Evolutionary conservation across 495 filamentous ascomycete genomes (phyloP).

Genomic region (Penicillium canescens): DNA sequence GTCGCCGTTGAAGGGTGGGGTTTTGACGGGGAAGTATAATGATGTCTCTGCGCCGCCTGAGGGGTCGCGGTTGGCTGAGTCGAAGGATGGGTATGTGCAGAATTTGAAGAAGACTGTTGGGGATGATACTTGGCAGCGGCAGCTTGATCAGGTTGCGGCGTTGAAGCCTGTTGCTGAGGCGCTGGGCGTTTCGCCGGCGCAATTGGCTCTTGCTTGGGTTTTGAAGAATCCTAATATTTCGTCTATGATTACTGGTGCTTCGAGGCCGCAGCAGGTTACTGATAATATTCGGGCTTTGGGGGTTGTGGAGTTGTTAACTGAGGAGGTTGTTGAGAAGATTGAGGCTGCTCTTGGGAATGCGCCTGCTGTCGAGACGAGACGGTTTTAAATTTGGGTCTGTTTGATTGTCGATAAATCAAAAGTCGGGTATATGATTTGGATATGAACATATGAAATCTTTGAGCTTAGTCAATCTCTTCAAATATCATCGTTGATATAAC

Average conservation of each 20-base stretch:
- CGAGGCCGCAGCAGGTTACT: constrained; percentile 67
- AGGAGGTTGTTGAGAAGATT: constrained; percentile 68
- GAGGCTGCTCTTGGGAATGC: constrained; percentile 66
- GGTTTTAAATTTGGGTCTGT: constrained; percentile 12
- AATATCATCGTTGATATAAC: constrained; percentile 30
- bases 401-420: background rate
- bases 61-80: constrained; percentile 41
- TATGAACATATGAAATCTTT: too few species aligned
- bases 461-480: too few species aligned
- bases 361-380: constrained; percentile 39
- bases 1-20: constrained; percentile 68
- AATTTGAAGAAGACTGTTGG: constrained; percentile 29
- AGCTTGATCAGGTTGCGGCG: constrained; percentile 31
- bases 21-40: constrained; percentile 84
- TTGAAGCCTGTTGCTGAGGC: constrained; percentile 65
- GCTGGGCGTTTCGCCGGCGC: constrained; percentile 62
- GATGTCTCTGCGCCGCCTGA: constrained; percentile 42
- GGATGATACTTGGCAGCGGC: constrained; percentile 18
- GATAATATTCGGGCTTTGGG: constrained; percentile 67
- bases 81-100: constrained; percentile 36
- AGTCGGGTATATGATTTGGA: too few species aligned
- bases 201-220: constrained; percentile 77
- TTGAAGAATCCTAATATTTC: constrained; percentile 74
- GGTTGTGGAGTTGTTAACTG: constrained; percentile 61
- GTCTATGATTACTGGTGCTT: constrained; percentile 77